These are phyloP conservation scores for Diospyros kaki DNA, from an alignment of 148 eudicot genomes.

Conservation along the genomic window DNA sequence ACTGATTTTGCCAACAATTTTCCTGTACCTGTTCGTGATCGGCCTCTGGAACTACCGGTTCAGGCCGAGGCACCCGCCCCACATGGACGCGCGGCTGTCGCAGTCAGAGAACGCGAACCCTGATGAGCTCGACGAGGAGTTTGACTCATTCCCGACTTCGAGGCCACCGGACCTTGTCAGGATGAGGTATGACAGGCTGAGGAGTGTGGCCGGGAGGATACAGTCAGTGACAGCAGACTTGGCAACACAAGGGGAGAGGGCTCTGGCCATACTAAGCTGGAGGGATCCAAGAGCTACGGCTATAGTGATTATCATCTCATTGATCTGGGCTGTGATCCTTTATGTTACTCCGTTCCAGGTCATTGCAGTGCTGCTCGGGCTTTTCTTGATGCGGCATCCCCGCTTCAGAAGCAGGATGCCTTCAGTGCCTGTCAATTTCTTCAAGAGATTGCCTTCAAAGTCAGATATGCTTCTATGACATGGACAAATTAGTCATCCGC, in stretches of 20 bases:
- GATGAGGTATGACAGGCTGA: slow-evolving; percentile 71
- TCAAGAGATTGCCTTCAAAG: slow-evolving; percentile 81
- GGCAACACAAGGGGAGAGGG: slow-evolving; percentile 88
- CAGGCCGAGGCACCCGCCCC: slow-evolving; percentile 77
- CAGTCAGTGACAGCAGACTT: slow-evolving; percentile 83
- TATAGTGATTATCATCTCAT: slow-evolving; percentile 62
- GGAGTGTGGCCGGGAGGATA: slow-evolving; percentile 72
- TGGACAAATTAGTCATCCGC: background rate
- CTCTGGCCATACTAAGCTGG: slow-evolving; percentile 77
- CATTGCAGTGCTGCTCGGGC: slow-evolving; percentile 61
- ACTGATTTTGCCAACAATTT: slow-evolving; percentile 75
- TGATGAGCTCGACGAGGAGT: slow-evolving; percentile 88
- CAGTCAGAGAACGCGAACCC: slow-evolving; percentile 73
- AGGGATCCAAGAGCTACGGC: slow-evolving; percentile 94
- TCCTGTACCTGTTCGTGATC: slow-evolving; percentile 79
- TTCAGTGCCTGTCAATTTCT: slow-evolving; percentile 89
- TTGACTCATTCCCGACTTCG: slow-evolving; percentile 79
- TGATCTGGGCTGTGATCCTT: slow-evolving; percentile 66
- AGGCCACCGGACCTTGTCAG: slow-evolving; percentile 54
- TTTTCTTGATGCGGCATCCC: slow-evolving; percentile 78
- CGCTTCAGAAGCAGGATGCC: slow-evolving; percentile 77
- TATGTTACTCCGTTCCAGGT: slow-evolving; percentile 91
- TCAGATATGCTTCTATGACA: slow-evolving; percentile 74
- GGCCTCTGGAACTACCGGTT: slow-evolving; percentile 89
- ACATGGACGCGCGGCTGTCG: slow-evolving; percentile 85